A percentile compares a stretch with the other conserved stretches of the same genome.
Conservation (phyloP, 345 rosid genomes). For the Diplotaxis tenuifolia region DNA sequence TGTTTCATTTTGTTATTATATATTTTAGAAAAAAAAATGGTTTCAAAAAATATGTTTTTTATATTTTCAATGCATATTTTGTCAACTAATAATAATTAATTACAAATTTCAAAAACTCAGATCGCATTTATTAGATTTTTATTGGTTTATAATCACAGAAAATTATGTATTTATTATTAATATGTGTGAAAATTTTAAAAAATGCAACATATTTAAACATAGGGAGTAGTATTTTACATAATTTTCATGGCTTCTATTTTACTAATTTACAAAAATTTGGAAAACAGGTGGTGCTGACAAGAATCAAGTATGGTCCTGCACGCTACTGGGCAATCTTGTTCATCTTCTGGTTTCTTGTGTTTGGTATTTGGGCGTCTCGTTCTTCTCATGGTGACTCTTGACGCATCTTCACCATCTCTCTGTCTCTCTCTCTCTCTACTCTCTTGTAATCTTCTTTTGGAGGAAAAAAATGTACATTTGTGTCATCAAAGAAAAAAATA, state of each 20-base stretch:
- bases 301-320: conserved; percentile 97
- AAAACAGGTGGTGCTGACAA: conserved; percentile 82
- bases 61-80: too few relatives aligned
- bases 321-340: conserved; percentile 96
- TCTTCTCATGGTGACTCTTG: conserved; percentile 21
- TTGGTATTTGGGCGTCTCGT: conserved; percentile 94
- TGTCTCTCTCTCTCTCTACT: neutral
- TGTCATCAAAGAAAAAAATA: conserved; percentile 24
- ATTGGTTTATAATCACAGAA: too few relatives aligned
- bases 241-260: neutral
- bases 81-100: too few relatives aligned
- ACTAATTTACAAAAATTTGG: conserved; percentile 34
- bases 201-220: too few relatives aligned
- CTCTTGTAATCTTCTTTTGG: conserved; percentile 33
- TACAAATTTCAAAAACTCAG: too few relatives aligned
- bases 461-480: conserved; percentile 36
- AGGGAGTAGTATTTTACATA: neutral
- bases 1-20: too few relatives aligned
- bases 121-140: too few relatives aligned
- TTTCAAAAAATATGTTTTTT: too few relatives aligned
- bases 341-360: conserved; percentile 97
- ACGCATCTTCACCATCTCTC: conserved; percentile 12
- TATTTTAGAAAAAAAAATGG: too few relatives aligned
- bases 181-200: too few relatives aligned
- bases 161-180: too few relatives aligned